Base-by-base conservation (phyloP, 2,329 filamentous ascomycete genomes). In the Penicillium sp. region DNA sequence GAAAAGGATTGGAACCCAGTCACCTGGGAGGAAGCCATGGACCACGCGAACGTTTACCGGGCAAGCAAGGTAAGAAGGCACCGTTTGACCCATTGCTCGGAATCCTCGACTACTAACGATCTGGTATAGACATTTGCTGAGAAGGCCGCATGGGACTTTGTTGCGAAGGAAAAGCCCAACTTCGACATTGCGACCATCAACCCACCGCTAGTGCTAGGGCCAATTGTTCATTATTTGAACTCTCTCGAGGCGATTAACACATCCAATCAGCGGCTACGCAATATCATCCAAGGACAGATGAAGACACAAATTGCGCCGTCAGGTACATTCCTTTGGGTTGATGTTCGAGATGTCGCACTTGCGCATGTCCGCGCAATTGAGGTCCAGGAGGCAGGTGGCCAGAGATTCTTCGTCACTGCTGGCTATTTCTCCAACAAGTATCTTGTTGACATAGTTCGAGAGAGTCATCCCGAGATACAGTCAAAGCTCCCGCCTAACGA, bases 221-320 rank as follows among this genome's bases (percentile, higher is more conserved):
- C 86, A 0, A 71, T 87, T 7, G 80, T 85, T 43, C 80, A 87
- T 59, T 84, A 85, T 58, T 77, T 91, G 2, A 80, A 84, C 54
- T 80, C 75, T 18, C 76, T 89, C 0, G 80, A 84, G n/a, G 75
- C 74, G 1, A 75, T 91, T 55, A 92, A 91, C 73, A 89, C 87
- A 1, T 89, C 86, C 12, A 91, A 91, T 67, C 80, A 85, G 59
- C 81, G 85, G 17, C 80, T 90, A 47, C 75, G 82, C 7, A 79
- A 86, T 54, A 72, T 89, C 45, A 78, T 87, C n/a, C 80, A 78
- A 6, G 88, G 88, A 15, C 80, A 82, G 52, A 80, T 76, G 66
- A 85, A 83, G 57, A 73, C 81, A 2, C 75, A 78, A 21, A 78
- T 88, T 8, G 76, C 81, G 0, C 77, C 83, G 0, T 87, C 84